Base-by-base conservation (phyloP, 306 rosid genomes). In the Prunus davidiana region DNA sequence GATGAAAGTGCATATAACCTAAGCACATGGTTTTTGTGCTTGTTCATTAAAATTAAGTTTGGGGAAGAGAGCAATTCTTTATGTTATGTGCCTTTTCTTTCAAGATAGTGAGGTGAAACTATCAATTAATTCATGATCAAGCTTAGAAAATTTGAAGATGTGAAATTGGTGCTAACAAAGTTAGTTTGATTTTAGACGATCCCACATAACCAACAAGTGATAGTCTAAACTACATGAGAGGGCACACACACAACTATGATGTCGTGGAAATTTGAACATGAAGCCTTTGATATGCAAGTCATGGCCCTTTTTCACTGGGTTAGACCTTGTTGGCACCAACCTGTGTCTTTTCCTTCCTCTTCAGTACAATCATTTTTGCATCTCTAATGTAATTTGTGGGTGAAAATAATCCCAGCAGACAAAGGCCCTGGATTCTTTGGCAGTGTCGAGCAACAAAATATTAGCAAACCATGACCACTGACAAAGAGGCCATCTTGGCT, bases 1-100 rank as follows among this genome's bases (percentile, higher is more conserved):
- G 70, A 41, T 66, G 58, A 27, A 72, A 52, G 64, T 82, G 73
- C 50, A 85, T 81, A 84, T 20, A 61, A 20, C n/a, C 45, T 22
- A 8, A 52, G 57, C 67, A 71, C 43, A 56, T 62, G 70, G 20
- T 52, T 52, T 52, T 52, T 15, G 57, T 12, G 57, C 57, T 18
- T 14, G 8, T 52, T 52, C 57, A 49, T 13, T 49, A 32, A 56
- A 28, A 12, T 75, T 50, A 64, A 54, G 54, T 69, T 78, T 62
- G 55, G 60, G 81, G 65, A 74, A 69, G 77, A 54, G 32, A 46
- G 76, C 62, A 79, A 24, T 20, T n/a, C 25, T 13, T 68, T n/a
- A 6, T 68, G 47, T 47, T 25, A 12, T 22, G 2, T 22, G 3
- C 3, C 11, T 67, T 66, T 67, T 18, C 28, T 66, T 67, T 18